These are phyloP conservation scores for Chlorella sp. DNA, from an alignment of 139 green algal genomes.

Conservation along the genomic window DNA sequence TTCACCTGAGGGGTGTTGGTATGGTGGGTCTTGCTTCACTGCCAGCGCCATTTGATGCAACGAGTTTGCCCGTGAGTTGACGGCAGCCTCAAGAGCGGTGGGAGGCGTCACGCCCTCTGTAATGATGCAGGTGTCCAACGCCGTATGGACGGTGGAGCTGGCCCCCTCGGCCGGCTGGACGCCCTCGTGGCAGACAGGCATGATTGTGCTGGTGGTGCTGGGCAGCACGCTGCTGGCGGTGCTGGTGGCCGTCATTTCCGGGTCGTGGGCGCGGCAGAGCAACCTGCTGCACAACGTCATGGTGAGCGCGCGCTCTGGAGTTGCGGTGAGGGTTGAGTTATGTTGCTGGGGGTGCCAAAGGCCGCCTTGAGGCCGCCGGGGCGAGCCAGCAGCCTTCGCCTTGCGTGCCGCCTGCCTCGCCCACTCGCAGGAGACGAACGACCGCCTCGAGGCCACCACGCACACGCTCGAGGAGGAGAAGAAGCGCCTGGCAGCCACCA, in stretches of 20 bases:
- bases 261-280: slow-evolving; percentile 24
- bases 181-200: not conserved
- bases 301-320: too few species aligned
- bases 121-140: slow-evolving; percentile 6
- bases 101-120: too few species aligned
- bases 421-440: slow-evolving; percentile 15
- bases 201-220: slow-evolving; percentile 20
- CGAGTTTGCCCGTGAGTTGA: too few species aligned
- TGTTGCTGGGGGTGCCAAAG: too few species aligned
- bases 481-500: slow-evolving; percentile 15
- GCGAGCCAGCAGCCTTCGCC: too few species aligned
- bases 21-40: too few species aligned
- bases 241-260: slow-evolving; percentile 23
- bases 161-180: not conserved
- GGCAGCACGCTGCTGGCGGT: slow-evolving; percentile 10
- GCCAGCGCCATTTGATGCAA: too few species aligned
- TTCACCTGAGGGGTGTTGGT: too few species aligned
- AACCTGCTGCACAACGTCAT: slow-evolving; percentile 29
- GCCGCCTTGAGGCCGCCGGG: too few species aligned
- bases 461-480: slow-evolving; percentile 25
- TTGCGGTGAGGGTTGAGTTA: too few species aligned
- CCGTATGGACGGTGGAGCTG: slow-evolving; percentile 2
- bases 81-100: too few species aligned
- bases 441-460: slow-evolving; percentile 15
- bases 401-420: too few species aligned